These are phyloP conservation scores for Psilocybe sp. DNA, from an alignment of 768 basidiomycete genomes.

Conservation along the genomic window DNA sequence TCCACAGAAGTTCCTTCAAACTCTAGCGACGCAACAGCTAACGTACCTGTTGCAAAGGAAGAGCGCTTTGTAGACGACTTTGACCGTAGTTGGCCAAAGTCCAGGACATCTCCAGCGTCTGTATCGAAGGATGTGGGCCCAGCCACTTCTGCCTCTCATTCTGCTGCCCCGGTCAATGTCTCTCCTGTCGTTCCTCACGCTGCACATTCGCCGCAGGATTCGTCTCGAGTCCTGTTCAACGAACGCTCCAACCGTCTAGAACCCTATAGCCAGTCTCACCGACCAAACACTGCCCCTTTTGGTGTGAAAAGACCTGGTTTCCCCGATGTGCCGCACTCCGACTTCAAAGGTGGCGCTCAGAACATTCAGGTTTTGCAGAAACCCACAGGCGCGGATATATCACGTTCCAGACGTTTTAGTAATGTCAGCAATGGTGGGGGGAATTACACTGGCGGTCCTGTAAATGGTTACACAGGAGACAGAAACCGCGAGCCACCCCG, in stretches of 20 bases:
- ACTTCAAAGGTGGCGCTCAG: constrained; percentile 38
- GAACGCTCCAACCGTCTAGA: constrained; percentile 90
- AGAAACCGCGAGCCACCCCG: constrained; percentile 27
- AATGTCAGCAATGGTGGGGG: constrained; percentile 22
- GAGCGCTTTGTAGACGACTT: constrained; percentile 93
- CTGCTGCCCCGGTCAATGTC: constrained; percentile 16
- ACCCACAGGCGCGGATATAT: constrained; percentile 27
- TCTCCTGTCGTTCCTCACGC: constrained; percentile 33
- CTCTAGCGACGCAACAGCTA: constrained; percentile 19
- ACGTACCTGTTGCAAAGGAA: constrained; percentile 68
- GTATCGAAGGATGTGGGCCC: constrained; percentile 37
- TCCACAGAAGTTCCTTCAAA: constrained; percentile 6
- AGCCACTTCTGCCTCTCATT: constrained; percentile 19
- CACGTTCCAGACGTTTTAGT: constrained; percentile 29
- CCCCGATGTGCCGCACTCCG: constrained; percentile 46
- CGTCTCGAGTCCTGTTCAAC: constrained; percentile 86
- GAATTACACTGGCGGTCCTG: constrained; percentile 20
- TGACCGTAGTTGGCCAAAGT: constrained; percentile 94
- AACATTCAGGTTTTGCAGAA: constrained; percentile 65
- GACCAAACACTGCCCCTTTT: constrained; percentile 36
- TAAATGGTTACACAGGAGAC: constrained; percentile 18
- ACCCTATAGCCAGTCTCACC: constrained; percentile 62
- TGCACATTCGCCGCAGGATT: constrained; percentile 50
- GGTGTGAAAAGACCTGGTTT: constrained; percentile 42
- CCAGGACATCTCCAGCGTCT: constrained; percentile 45